A percentile compares a stretch with the other conserved stretches of the same genome.
These are phyloP conservation scores for Heritiera fomes DNA, from an alignment of 345 rosid genomes.

Conservation along the genomic window DNA sequence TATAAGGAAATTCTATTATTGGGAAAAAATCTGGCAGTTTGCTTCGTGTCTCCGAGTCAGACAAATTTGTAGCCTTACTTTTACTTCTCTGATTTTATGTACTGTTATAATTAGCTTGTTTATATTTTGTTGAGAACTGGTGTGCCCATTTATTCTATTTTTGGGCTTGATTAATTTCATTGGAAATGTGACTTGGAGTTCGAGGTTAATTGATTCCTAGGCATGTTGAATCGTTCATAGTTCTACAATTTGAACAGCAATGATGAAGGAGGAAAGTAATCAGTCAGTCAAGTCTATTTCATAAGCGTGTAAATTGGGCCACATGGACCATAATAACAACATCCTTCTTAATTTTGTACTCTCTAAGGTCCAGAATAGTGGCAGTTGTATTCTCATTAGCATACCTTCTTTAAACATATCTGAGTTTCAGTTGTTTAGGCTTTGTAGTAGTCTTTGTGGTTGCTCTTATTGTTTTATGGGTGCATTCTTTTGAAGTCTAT, in stretches of 20 bases:
- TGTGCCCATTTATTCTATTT: not conserved
- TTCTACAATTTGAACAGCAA: not conserved
- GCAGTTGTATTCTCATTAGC: not conserved
- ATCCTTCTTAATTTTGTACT: not conserved
- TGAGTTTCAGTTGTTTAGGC: not conserved
- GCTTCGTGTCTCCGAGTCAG: not conserved
- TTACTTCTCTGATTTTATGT: not conserved
- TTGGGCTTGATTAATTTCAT: not conserved
- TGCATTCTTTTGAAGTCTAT: not conserved
- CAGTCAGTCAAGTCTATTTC: not conserved
- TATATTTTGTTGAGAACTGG: not conserved
- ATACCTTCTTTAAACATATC: not conserved
- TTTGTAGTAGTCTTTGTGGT: not conserved
- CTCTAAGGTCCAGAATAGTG: no score
- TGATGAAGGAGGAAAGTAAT: not conserved
- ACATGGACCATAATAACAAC: not conserved
- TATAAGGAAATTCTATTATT: not conserved
- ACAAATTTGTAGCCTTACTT: slow-evolving; percentile 14
- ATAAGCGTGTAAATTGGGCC: not conserved
- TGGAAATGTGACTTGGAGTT: not conserved
- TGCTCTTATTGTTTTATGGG: not conserved
- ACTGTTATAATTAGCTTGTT: not conserved
- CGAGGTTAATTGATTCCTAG: not conserved
- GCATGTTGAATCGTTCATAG: slow-evolving; percentile 6
- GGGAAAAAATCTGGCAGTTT: not conserved